phyloP scores from a whole-genome alignment of 2,329 filamentous ascomycete species.

The Ophiostoma piceae region DNA sequence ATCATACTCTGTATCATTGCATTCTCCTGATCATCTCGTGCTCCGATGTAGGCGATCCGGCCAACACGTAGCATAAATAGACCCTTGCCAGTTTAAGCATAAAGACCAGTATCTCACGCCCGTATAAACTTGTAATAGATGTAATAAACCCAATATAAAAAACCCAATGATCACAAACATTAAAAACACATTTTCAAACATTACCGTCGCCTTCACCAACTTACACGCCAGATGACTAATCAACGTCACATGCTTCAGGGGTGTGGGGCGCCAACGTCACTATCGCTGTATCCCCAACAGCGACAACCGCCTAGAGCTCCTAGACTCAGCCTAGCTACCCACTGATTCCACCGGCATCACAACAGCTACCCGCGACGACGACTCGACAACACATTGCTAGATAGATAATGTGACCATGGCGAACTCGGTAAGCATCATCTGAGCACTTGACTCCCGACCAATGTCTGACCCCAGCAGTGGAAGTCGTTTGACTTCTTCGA shows the following conservation, averaged over 20 bases:
- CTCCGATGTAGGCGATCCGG: no score
- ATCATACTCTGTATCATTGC: neutral
- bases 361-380: conserved; percentile 9
- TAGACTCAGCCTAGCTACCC: conserved; percentile 2
- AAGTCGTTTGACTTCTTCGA: conserved; percentile 99
- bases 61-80: no score
- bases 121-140: no score
- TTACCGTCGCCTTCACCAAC: neutral
- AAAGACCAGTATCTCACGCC: no score
- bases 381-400: conserved; percentile 2
- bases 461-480: conserved; percentile 56
- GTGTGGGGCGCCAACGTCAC: conserved; percentile 14
- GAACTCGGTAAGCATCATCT: neutral
- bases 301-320: neutral
- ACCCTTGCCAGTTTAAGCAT: no score
- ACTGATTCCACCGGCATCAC: conserved; percentile 1
- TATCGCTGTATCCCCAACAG: neutral
- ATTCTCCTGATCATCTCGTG: neutral
- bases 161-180: no score
- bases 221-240: neutral
- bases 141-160: no score
- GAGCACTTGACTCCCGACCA: conserved; percentile 15
- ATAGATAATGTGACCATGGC: conserved; percentile 15
- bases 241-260: conserved; percentile 1
- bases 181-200: no score